These are phyloP conservation scores for Adansonia madagascariensis DNA, from an alignment of 441 rosid genomes.

Conservation along the genomic window DNA sequence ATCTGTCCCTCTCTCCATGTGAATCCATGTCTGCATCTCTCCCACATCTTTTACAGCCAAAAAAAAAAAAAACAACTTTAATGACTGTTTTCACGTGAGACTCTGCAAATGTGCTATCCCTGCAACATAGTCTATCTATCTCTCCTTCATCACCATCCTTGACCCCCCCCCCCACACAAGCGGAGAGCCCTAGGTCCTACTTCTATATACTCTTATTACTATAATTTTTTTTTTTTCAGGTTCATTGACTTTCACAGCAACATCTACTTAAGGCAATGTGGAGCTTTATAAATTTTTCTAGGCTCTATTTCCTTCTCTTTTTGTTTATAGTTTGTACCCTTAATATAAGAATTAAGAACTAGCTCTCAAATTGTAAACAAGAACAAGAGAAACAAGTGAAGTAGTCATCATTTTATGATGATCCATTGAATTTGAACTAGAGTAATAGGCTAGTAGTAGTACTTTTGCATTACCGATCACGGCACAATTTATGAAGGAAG, in stretches of 20 bases:
- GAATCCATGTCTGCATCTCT: slow-evolving; percentile 25
- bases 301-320: background rate
- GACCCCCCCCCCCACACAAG: background rate
- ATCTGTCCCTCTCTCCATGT: slow-evolving; percentile 31
- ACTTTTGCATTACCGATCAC: background rate
- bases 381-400: background rate
- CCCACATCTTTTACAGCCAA: slow-evolving; percentile 15
- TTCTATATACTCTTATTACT: background rate
- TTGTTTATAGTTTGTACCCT: too few relatives aligned
- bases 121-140: slow-evolving; percentile 13
- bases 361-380: background rate
- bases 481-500: background rate
- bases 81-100: slow-evolving; percentile 32
- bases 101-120: slow-evolving; percentile 19
- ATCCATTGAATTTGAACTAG: too few relatives aligned
- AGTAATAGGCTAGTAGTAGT: too few relatives aligned
- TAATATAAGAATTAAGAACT: background rate
- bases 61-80: slow-evolving; percentile 10
- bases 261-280: background rate
- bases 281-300: background rate
- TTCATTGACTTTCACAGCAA: background rate
- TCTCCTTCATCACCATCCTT: background rate
- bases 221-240: background rate
- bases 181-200: slow-evolving; percentile 5
- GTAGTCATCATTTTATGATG: too few relatives aligned